Evolutionary conservation across 371 early-diverging fungal species (phyloP).

Genomic region (Apophysomyces variabilis): DNA sequence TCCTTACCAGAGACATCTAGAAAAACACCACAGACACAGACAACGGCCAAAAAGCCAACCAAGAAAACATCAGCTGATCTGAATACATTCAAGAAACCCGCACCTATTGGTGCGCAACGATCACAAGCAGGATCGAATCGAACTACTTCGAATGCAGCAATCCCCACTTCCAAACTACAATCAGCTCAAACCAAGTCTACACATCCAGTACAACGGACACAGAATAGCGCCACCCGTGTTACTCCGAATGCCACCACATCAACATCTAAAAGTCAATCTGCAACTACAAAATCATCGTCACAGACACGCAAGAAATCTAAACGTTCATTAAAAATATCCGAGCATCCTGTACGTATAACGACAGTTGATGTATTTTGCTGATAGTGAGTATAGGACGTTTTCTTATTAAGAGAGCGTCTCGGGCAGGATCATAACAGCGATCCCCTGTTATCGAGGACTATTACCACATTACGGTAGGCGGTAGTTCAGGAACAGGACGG

Average conservation of each 20-base stretch:
- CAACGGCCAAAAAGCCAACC: not conserved
- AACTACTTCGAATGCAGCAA: not conserved
- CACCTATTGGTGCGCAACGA: not conserved
- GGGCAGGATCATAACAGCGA: not conserved
- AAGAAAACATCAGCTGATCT: not conserved
- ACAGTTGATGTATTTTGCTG: not conserved
- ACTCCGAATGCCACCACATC: not conserved
- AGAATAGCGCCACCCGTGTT: not conserved
- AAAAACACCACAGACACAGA: not conserved
- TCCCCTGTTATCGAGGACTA: constrained; percentile 1
- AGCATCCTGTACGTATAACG: constrained; percentile 3
- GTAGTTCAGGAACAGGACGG: too few relatives aligned
- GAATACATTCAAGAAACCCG: constrained; percentile 4
- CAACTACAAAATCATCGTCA: not conserved
- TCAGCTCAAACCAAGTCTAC: not conserved
- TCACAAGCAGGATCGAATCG: not conserved
- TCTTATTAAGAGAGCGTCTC: constrained; percentile 4
- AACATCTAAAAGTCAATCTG: not conserved
- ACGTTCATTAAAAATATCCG: constrained; percentile 5
- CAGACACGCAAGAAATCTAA: constrained; percentile 1
- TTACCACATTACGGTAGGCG: constrained; percentile 3
- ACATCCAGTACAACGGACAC: not conserved
- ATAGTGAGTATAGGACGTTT: constrained; percentile 1
- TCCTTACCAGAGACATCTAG: not conserved
- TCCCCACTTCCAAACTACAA: not conserved